Conservation (phyloP, 192 early-diverging fungal genomes). For the Gryganskiella cystojenkinii region DNA sequence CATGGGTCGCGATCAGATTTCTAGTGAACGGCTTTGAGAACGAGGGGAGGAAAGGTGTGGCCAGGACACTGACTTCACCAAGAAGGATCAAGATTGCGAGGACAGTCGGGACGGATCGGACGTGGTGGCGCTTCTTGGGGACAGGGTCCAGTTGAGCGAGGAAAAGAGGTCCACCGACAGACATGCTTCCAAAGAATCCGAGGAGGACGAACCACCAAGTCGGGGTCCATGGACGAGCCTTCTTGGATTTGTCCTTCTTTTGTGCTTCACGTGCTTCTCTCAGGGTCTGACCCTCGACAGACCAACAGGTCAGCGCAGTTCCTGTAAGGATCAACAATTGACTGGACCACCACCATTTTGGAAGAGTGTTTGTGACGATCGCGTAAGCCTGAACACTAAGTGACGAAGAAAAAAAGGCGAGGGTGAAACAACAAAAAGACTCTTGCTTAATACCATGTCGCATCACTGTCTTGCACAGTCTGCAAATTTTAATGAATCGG, state of each 20-base stretch:
- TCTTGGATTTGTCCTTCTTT: not conserved
- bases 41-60: slow-evolving; percentile 28
- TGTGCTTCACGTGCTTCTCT: not conserved
- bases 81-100: slow-evolving; percentile 33
- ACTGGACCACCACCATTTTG: slow-evolving; percentile 54
- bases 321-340: slow-evolving; percentile 44
- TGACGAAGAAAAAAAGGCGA: not conserved
- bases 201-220: slow-evolving; percentile 51
- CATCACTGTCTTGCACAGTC: not conserved
- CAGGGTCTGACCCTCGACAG: slow-evolving; percentile 41
- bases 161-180: slow-evolving; percentile 47
- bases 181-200: slow-evolving; percentile 53
- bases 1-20: slow-evolving; percentile 41
- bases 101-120: slow-evolving; percentile 27
- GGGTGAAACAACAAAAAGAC: not conserved
- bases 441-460: not conserved
- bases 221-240: slow-evolving; percentile 26
- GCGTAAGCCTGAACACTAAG: slow-evolving; percentile 48
- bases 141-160: slow-evolving; percentile 34
- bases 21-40: slow-evolving; percentile 30
- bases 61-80: slow-evolving; percentile 42
- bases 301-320: slow-evolving; percentile 47
- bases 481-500: not conserved
- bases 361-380: slow-evolving; percentile 44
- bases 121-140: slow-evolving; percentile 19